phyloP scores from a whole-genome alignment of 208 protist species.

The Crithidia expoeki region DNA sequence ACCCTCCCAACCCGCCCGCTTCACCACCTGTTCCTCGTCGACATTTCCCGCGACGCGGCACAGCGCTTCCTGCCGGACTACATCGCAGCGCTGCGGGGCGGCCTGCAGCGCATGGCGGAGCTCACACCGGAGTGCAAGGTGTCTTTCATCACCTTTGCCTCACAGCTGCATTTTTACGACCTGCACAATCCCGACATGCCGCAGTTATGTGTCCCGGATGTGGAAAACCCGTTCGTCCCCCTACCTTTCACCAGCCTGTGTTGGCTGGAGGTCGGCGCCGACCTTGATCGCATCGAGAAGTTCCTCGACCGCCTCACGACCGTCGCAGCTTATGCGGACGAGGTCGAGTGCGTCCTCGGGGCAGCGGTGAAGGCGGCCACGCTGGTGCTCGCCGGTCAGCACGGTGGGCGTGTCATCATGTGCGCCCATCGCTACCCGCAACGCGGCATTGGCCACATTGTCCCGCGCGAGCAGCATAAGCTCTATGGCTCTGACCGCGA shows the following conservation, averaged over 20 bases:
- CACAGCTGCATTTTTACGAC: slow-evolving; percentile 92
- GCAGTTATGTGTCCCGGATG: slow-evolving; percentile 83
- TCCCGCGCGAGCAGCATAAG: slow-evolving; percentile 81
- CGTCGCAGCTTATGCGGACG: slow-evolving; percentile 51
- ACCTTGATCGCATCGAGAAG: slow-evolving; percentile 58
- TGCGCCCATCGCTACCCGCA: slow-evolving; percentile 59
- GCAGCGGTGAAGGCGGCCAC: slow-evolving; percentile 81
- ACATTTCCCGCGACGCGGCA: slow-evolving; percentile 73
- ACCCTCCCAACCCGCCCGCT: slow-evolving; percentile 63
- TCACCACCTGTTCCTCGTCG: slow-evolving; percentile 86
- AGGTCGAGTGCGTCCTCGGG: slow-evolving; percentile 72
- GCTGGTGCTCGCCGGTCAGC: slow-evolving; percentile 78
- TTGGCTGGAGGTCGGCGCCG: slow-evolving; percentile 84
- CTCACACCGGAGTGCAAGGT: slow-evolving; percentile 72
- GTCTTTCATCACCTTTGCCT: slow-evolving; percentile 89
- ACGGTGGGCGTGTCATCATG: slow-evolving; percentile 79
- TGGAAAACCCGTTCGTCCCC: slow-evolving; percentile 89
- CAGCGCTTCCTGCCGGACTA: slow-evolving; percentile 75
- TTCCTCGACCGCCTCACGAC: slow-evolving; percentile 62
- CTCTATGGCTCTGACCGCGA: slow-evolving; percentile 85
- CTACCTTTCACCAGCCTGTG: slow-evolving; percentile 90
- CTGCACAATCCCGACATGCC: slow-evolving; percentile 73
- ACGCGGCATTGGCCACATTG: slow-evolving; percentile 69
- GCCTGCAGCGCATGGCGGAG: slow-evolving; percentile 79
- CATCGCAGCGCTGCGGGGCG: slow-evolving; percentile 59